Evolutionary conservation across 176 grass and related monocot genomes (phyloP), one percentile per base, ranked within the genome.

Genomic region (Saccharum spontaneum): DNA sequence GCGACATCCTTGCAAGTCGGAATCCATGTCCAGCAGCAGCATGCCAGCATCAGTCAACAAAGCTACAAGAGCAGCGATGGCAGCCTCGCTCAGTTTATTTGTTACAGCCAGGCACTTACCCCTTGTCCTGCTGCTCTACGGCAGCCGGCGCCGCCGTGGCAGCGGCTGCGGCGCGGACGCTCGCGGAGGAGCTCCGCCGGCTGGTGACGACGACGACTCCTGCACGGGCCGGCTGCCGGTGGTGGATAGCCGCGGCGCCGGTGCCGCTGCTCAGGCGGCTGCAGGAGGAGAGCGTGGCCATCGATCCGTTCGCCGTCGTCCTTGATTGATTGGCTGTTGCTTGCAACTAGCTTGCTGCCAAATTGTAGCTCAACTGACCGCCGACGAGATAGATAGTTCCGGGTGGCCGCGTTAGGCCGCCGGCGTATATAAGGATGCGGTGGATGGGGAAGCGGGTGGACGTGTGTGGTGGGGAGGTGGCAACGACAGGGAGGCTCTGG

Each of bases 281-380:
- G 80, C 89, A 90, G 22, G 85, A 90, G 67, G 89, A 75, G 40
- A 90, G 75, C 9, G 89, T 90, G 60, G 80, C 80, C 80, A 90
- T 87, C 26, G 79, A 50, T 11, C 44, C 62, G 24, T 16, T 69
- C 57, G 55, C 8, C 20, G 26, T 69, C 22, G 20, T 38, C 12
- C 64, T 24, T 68, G 43, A 12, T 15, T 15, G 28, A 22, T 6
- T 14, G 26, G 8, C n/a, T 22, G n/a, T 10, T 59, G 18, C 20
- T 60, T 60, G 38, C 38, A 23, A 22, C 31, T 30, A 30, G 64
- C 67, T 41, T 41, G 68, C 8, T 66, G 77, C 60, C 5, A 69
- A 54, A 18, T 5, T 6, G 13, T 37, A 3, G 17, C 10, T 50
- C 17, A 9, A 18, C 44, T 52, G 45, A 28, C n/a, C 70, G 69